Conservation (phyloP, 2,329 filamentous ascomycete species). For the Fusarium domesticum region DNA sequence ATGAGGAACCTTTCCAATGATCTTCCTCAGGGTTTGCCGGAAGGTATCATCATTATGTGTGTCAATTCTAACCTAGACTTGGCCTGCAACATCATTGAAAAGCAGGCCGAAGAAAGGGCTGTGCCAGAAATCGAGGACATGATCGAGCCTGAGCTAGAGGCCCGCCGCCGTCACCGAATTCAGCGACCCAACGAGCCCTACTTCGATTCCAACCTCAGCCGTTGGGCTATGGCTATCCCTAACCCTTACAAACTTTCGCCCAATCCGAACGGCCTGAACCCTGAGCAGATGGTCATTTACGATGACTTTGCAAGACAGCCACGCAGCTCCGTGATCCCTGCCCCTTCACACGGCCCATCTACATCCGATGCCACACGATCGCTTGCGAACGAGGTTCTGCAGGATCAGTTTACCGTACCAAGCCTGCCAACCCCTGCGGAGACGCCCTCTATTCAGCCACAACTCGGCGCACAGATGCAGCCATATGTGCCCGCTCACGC, state of each 20-base stretch:
- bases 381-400: slow-evolving; percentile 61
- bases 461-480: slow-evolving; percentile 50
- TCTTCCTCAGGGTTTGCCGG: slow-evolving; percentile 78
- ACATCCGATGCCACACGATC: slow-evolving; percentile 60
- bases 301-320: slow-evolving; percentile 92
- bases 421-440: slow-evolving; percentile 59
- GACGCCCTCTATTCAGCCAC: slow-evolving; percentile 53
- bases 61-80: slow-evolving; percentile 96
- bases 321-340: slow-evolving; percentile 56
- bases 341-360: slow-evolving; percentile 55
- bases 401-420: slow-evolving; percentile 59
- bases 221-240: slow-evolving; percentile 91
- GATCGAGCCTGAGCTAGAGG: slow-evolving; percentile 76
- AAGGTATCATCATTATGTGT: slow-evolving; percentile 96
- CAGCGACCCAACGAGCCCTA: slow-evolving; percentile 80
- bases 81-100: slow-evolving; percentile 90
- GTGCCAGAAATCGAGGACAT: slow-evolving; percentile 93
- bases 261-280: slow-evolving; percentile 67
- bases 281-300: slow-evolving; percentile 92
- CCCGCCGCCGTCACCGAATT: slow-evolving; percentile 70
- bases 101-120: slow-evolving; percentile 90
- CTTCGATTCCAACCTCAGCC: slow-evolving; percentile 74
- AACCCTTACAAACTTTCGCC: slow-evolving; percentile 87
- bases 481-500: slow-evolving; percentile 55
- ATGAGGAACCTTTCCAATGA: slow-evolving; percentile 69